phyloP scores from a whole-genome alignment of 345 rosid species.

The Reutealis trisperma region DNA sequence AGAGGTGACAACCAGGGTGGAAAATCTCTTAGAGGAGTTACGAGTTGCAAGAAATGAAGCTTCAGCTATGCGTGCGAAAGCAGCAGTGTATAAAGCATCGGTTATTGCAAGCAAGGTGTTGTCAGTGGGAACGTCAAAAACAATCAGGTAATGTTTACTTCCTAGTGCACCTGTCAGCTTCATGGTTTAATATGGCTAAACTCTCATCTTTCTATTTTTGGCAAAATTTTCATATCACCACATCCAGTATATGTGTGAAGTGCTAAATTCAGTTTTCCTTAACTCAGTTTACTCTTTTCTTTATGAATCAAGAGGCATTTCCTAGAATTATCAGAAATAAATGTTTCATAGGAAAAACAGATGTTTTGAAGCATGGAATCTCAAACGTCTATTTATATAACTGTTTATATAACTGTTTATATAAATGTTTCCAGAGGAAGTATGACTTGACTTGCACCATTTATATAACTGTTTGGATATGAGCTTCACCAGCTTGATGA shows the following conservation, averaged over 20 bases:
- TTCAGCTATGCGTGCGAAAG: constrained; percentile 68
- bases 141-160: constrained; percentile 47
- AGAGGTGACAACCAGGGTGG: constrained; percentile 79
- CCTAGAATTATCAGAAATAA: neutral
- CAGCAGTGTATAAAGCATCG: constrained; percentile 79
- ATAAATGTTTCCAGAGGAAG: neutral
- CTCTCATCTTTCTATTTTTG: neutral
- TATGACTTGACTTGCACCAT: constrained; percentile 4
- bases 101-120: constrained; percentile 61
- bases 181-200: neutral
- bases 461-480: neutral
- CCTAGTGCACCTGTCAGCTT: neutral
- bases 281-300: neutral
- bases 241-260: neutral
- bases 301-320: neutral
- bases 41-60: constrained; percentile 67
- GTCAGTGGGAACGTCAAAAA: constrained; percentile 56
- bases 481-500: neutral
- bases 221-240: neutral
- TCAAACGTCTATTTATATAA: neutral
- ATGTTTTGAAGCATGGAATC: neutral
- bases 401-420: no score
- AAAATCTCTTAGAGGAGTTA: constrained; percentile 76
- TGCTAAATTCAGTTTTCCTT: neutral
- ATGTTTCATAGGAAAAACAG: neutral